Base-by-base conservation (phyloP, 2,329 filamentous ascomycete genomes). In the Emergomyces orientalis region DNA sequence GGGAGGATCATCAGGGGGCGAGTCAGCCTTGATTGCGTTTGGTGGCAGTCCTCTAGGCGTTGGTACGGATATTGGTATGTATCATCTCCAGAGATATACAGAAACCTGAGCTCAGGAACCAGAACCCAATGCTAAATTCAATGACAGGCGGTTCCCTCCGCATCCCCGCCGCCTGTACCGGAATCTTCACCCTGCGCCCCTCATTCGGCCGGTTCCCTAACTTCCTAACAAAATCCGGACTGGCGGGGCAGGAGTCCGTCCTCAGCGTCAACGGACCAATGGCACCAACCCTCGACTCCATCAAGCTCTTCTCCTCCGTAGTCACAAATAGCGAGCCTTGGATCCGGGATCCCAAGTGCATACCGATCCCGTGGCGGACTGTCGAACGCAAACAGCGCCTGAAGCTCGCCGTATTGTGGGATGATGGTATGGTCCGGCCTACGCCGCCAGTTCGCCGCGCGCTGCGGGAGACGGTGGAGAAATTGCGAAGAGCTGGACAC, bases 121-220 rank as follows among this genome's bases (percentile, higher is more conserved):
- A 32, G 14, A 51, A 19, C 27, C 4, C 19, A 37, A 55, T 13
- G 5, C 14, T 22, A 25, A 59, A 32, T 22, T 19, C 2, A 22
- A 56, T 30, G n/a, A 27, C 32, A 66, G 83, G 70, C 65, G 76
- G 75, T 4, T 74, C 71, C 55, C 73, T 78, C 45, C 70, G 76
- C 37, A 76, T 78, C 59, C 76, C 76, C 4, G 69, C 71, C 57
- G 82, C 79, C 2, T 86, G 85, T 73, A 84, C 85, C 62, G 78
- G 78, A 41, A 64, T 76, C 1, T 80, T 76, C 63, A 83, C 82
- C 1, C 69, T 86, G 19, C 78, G 83, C 39, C 83, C 84, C 0
- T 83, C 81, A 0, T 67, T 73, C 1, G 84, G 83, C 0, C 75
- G 84, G n/a, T 73, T 86, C 1, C 79, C 79, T 0, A 84, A 84